Evolutionary conservation across 257 asterid genomes (phyloP), one percentile per base, ranked within the genome.

Genomic region (Marsdenia floribunda): DNA sequence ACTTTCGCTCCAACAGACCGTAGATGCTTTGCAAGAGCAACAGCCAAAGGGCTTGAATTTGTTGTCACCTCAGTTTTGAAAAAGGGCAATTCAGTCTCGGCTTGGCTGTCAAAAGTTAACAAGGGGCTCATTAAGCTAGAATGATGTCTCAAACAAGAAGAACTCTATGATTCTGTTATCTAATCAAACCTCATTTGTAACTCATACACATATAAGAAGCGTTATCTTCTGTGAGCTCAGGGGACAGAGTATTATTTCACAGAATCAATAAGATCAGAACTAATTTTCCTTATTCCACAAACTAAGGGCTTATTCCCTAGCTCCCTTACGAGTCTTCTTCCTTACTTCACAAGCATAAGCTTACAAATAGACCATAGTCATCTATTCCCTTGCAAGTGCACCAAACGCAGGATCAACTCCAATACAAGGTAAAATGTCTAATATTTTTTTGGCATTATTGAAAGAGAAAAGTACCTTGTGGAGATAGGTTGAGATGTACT

Each of bases 1-100:
- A 93, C 68, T 81, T 88, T 90, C 38, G 98, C 98, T 72, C 96
- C 96, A 54, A 89, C 76, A 53, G 97, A 90, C 70, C 33, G 90
- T 74, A 93, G 87, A 81, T 90, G 94, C 70, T 63, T 91, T 3
- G 97, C 98, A 59, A 93, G 96, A 73, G 97, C 85, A 79, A 93
- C 75, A 82, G 97, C 91, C 85, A 83, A 79, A 71, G 96, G 96
- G 78, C 87, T 91, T 38, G 98, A 93, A 77, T 89, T 83, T 38
- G 85, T 81, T 22, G 84, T 83, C 81, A 93, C 79, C 88, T 79
- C 88, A 4, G 87, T 80, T 83, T 87, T 84, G 16, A 86, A 84
- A 81, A 82, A 89, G 58, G 95, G 94, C 58, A 87, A 33, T 77
- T 89, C 92, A 54, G 83, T 69, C 76, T 66, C 83, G 5, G 86